Base-by-base conservation (phyloP, 352 stramenopile genomes). In the Phytophthora foliorum region DNA sequence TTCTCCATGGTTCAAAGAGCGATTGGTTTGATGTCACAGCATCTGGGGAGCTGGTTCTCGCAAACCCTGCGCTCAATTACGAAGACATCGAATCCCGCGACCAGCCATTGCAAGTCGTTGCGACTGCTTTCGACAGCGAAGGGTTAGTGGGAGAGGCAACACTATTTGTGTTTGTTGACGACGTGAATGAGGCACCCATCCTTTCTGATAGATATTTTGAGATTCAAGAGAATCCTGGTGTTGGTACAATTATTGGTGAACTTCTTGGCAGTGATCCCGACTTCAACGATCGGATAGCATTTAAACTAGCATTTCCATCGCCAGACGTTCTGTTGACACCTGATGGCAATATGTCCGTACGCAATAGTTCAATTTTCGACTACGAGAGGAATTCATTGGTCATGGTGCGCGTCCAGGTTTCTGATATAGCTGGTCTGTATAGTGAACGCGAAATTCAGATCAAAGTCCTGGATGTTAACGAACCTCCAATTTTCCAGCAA, bases 401-500 rank as follows among this genome's bases (percentile, higher is more conserved):
- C 10, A 63, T 59, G 2, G 10, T 85, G 27, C 71, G 73, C 0
- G 76, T 85, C 3, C 71, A 77, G 0, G 74, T 57, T 19, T 78
- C 62, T 19, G 82, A 90, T 38, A 46, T 38, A 19, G 60, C 63
- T 19, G 82, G 82, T 1, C 44, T 89, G 0, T 80, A 63, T 19
- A 48, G 53, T 34, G 77, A 86, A 34, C 62, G 63, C 5, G 69
- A 89, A 10, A 59, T 91, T 22, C 73, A 72, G 4, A 73, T 91
- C 42, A 68, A 58, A 14, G 25, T 91, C 21, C 17, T 75, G 14
- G 76, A 91, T 56, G 49, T 88, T 13, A 91, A 91, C 34, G 82
- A 91, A 58, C 36, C 82, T 9, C 82, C 82, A 27, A 13, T 45
- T 24, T 89, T 89, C 24, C 75, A 79, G 29, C 67, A 77, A 4